Conservation (phyloP, 352 stramenopile genomes). For the Phytophthora capsici region DNA sequence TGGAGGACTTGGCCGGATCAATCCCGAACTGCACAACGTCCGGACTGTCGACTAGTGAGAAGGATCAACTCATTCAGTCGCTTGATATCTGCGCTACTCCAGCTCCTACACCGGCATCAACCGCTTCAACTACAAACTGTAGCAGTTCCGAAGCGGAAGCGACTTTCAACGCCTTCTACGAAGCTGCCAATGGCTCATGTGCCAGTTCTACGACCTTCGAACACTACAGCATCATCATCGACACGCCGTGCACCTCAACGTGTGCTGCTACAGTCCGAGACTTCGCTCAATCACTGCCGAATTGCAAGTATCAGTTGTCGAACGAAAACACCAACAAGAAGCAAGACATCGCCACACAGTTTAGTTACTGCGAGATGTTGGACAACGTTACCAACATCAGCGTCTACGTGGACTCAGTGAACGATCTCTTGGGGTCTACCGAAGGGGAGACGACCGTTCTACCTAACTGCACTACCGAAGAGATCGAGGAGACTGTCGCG, state of each 20-base stretch:
- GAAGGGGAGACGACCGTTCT: not conserved
- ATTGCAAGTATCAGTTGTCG: conserved; percentile 36
- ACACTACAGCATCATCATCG: conserved; percentile 36
- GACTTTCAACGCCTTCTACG: conserved; percentile 20
- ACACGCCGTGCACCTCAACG: conserved; percentile 35
- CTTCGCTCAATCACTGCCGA: conserved; percentile 28
- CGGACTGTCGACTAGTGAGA: conserved; percentile 3
- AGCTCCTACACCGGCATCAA: conserved; percentile 19
- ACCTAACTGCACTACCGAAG: conserved; percentile 20
- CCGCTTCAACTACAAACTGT: conserved; percentile 28
- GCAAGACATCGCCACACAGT: conserved; percentile 18
- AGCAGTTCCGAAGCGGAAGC: conserved; percentile 11
- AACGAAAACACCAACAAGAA: conserved; percentile 43
- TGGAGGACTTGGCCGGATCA: conserved; percentile 18
- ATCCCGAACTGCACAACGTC: conserved; percentile 31
- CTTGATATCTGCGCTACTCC: conserved; percentile 27
- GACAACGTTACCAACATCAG: conserved; percentile 17
- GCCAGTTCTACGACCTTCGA: conserved; percentile 26
- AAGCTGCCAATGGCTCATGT: conserved; percentile 13
- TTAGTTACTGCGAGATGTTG: conserved; percentile 20
- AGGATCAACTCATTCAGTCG: conserved; percentile 12
- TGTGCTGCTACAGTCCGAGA: conserved; percentile 27
- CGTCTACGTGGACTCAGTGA: conserved; percentile 11
- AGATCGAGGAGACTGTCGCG: conserved; percentile 12
- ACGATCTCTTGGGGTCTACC: conserved; percentile 12